These are phyloP conservation scores for Stylonectria norvegica DNA, from an alignment of 2,329 filamentous ascomycete species.

Conservation along the genomic window DNA sequence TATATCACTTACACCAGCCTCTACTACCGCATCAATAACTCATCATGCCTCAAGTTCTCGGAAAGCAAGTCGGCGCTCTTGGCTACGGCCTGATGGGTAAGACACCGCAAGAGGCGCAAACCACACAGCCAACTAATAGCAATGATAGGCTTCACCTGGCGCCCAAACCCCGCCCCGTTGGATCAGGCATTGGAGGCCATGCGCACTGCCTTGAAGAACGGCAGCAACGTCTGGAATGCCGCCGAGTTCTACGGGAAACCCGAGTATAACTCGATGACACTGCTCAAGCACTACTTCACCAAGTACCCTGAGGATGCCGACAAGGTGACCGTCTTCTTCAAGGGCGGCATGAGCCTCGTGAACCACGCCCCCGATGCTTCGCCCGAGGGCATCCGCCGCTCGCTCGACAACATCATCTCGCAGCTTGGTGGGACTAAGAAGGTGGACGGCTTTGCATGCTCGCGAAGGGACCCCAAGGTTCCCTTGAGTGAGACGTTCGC, in stretches of 20 bases:
- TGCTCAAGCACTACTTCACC: constrained; percentile 61
- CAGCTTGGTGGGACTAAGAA: constrained; percentile 54
- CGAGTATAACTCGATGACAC: constrained; percentile 54
- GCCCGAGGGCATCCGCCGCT: constrained; percentile 51
- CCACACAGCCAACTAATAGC: background rate
- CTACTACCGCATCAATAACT: background rate
- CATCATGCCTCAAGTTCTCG: constrained; percentile 32
- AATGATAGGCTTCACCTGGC: constrained; percentile 43
- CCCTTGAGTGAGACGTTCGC: constrained; percentile 44
- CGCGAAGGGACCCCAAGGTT: constrained; percentile 51
- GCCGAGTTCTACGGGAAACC: constrained; percentile 63
- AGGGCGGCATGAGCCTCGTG: constrained; percentile 47
- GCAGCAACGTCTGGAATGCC: constrained; percentile 57
- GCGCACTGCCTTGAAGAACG: constrained; percentile 46
- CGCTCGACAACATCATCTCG: constrained; percentile 54
- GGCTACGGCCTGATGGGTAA: constrained; percentile 56
- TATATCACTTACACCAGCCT: background rate
- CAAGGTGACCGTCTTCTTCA: constrained; percentile 60
- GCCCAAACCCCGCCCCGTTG: constrained; percentile 36
- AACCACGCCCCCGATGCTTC: constrained; percentile 46
- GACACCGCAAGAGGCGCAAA: constrained; percentile 6
- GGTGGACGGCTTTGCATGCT: constrained; percentile 59
- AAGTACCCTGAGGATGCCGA: constrained; percentile 61
- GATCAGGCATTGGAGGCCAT: constrained; percentile 54
- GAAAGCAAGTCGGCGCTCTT: constrained; percentile 45